A percentile compares a stretch with the other conserved stretches of the same genome.
phyloP scores from a whole-genome alignment of 306 rosid genomes.

The Citrullus colocynthis region DNA sequence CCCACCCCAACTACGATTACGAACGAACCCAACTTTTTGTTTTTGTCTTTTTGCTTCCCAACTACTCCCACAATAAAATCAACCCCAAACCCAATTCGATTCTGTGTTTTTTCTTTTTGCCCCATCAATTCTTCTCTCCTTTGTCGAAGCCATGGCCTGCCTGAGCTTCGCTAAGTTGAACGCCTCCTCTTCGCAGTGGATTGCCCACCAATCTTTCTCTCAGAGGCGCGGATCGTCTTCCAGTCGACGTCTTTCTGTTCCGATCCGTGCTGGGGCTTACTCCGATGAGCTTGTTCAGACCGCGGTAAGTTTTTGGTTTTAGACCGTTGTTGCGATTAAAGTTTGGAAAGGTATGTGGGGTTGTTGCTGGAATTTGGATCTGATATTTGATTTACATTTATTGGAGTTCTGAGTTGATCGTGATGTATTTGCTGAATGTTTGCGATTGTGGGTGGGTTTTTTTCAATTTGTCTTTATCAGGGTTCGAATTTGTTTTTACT shows the following conservation, averaged over 20 bases:
- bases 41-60: not conserved
- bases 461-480: not conserved
- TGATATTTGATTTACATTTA: not conserved
- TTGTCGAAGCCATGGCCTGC: conserved; percentile 44
- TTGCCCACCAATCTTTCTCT: conserved; percentile 52
- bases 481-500: not conserved
- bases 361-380: conserved; percentile 1
- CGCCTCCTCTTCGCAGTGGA: conserved; percentile 59
- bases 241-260: conserved; percentile 32
- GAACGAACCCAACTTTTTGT: not conserved
- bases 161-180: conserved; percentile 47
- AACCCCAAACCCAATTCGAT: not conserved
- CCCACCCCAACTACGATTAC: not conserved
- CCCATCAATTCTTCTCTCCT: not conserved
- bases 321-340: not conserved
- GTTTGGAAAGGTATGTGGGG: not conserved
- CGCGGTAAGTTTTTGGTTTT: conserved; percentile 44
- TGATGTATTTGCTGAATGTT: not conserved
- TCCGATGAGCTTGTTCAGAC: conserved; percentile 74
- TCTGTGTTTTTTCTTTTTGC: not conserved
- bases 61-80: not conserved
- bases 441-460: not conserved
- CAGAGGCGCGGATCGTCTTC: conserved; percentile 49
- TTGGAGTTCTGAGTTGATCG: not conserved
- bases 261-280: conserved; percentile 88